Evolutionary conservation across 108 stramenopile species (phyloP), one percentile per base, ranked within the genome.

Genomic region (Pseudonitzschia multistriata): DNA sequence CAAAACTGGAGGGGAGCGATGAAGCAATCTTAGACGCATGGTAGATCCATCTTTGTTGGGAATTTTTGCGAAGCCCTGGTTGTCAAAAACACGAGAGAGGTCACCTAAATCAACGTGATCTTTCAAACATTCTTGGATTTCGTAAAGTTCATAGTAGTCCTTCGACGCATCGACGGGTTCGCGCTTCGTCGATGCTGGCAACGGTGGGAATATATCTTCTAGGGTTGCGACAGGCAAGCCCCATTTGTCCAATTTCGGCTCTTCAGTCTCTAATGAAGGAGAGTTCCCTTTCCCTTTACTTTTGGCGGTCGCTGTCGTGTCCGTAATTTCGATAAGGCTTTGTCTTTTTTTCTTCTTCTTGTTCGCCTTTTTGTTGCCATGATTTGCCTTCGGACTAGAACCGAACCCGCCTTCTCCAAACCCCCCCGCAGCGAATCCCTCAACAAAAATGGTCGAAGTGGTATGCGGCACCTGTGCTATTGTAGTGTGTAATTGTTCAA

Each of bases 201-300:
- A 65, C 4, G 88, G 89, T 50, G 92, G 92, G 48, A 90, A 93
- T 17, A 93, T 66, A 57, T 90, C 86, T 22, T 90, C 92, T 48
- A 74, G 60, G 0, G 92, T 90, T 0, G 82, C 72, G 31, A 85
- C 50, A 0, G 92, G 92, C 13, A 93, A 74, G 28, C 92, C 92
- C 74, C 88, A 93, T 73, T 88, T 77, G 82, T 93, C 92, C 35
- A 93, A 53, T 50, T 76, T 49, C 27, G 55, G 73, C 30, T 57
- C 29, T 24, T 53, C 31, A 55, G 40, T 13, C 5, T 64, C 31
- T 25, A 15, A 28, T 53, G 19, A 30, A 28, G 36, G 24, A 47
- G 25, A 37, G 66, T 55, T 55, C 69, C 39, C 56, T 14, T 29
- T 30, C 15, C 7, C 34, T 17, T 14, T n/a, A 30, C 35, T 30